phyloP scores from a whole-genome alignment of 2,329 filamentous ascomycete species.

The Colletotrichum somersetense region DNA sequence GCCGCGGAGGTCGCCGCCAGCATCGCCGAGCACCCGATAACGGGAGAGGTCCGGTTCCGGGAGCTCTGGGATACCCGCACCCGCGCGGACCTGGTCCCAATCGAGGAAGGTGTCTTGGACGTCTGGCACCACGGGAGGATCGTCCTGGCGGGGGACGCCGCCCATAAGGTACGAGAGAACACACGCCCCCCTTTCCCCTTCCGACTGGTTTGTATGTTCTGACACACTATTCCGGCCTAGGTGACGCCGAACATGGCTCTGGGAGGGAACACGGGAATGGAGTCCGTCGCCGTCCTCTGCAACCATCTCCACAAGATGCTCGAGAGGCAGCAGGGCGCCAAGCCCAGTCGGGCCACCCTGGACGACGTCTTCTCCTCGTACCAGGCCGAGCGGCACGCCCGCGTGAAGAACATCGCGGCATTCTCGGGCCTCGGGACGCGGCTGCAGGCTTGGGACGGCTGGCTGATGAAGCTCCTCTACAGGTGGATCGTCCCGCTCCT shows the following conservation, averaged over 20 bases:
- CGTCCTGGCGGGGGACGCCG: not conserved
- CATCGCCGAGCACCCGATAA: not conserved
- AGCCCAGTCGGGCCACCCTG: not conserved
- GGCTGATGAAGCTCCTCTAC: too few species aligned
- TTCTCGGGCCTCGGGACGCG: not conserved
- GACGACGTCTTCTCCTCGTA: not conserved
- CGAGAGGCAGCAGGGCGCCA: too few species aligned
- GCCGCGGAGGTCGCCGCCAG: not conserved
- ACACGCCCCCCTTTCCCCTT: too few species aligned
- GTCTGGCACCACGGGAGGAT: not conserved
- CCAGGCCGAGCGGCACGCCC: not conserved
- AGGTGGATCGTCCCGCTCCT: too few species aligned
- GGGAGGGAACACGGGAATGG: not conserved
- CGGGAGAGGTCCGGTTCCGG: not conserved
- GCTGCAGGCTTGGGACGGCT: not conserved
- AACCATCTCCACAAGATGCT: conserved; percentile 1
- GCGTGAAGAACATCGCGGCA: not conserved
- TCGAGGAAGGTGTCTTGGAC: not conserved
- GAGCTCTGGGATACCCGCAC: not conserved
- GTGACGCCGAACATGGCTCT: conserved; percentile 4
- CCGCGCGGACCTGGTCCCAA: not conserved
- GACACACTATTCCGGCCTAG: not conserved
- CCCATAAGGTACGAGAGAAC: not conserved
- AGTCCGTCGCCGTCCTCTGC: not conserved
- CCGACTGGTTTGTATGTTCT: too few species aligned